phyloP scores from a whole-genome alignment of 1,284 basidiomycete genomes.

The Melampsora americana region DNA sequence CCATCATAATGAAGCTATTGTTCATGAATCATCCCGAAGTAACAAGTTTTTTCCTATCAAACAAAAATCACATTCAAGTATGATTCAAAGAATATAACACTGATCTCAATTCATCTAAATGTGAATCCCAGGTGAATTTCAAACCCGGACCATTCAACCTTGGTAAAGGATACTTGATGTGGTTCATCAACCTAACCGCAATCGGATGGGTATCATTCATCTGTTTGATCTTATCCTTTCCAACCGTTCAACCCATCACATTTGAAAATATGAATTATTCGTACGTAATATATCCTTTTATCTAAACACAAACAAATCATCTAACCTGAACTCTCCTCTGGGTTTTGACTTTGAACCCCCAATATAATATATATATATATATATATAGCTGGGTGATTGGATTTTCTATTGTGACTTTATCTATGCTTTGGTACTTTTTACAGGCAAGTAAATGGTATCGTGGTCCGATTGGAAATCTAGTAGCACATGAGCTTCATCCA shows the following conservation, averaged over 20 bases:
- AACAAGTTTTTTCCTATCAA: not conserved
- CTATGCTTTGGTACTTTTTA: slow-evolving; percentile 28
- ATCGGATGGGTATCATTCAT: slow-evolving; percentile 59
- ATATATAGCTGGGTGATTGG: slow-evolving; percentile 22
- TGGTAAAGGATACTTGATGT: slow-evolving; percentile 69
- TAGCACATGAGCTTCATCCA: not conserved
- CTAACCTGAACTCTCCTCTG: not conserved
- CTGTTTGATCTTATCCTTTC: slow-evolving; percentile 62
- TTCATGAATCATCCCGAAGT: slow-evolving; percentile 73
- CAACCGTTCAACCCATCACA: slow-evolving; percentile 67
- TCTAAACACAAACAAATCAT: not conserved
- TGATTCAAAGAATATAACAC: not conserved
- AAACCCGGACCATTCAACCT: slow-evolving; percentile 88
- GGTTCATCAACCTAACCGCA: slow-evolving; percentile 65
- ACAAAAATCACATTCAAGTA: not conserved
- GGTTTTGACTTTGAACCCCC: not conserved
- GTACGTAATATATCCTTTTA: not conserved
- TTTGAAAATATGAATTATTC: slow-evolving; percentile 65
- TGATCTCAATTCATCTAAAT: not conserved
- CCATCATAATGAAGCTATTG: slow-evolving; percentile 62
- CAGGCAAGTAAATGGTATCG: slow-evolving; percentile 35
- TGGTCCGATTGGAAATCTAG: slow-evolving; percentile 16
- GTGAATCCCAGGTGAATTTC: slow-evolving; percentile 60
- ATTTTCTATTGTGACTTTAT: not conserved
- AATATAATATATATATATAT: no score